Base-by-base conservation (phyloP, 1,139 yeast genomes). In the Hemisphaericaspora xylanilytica region DNA sequence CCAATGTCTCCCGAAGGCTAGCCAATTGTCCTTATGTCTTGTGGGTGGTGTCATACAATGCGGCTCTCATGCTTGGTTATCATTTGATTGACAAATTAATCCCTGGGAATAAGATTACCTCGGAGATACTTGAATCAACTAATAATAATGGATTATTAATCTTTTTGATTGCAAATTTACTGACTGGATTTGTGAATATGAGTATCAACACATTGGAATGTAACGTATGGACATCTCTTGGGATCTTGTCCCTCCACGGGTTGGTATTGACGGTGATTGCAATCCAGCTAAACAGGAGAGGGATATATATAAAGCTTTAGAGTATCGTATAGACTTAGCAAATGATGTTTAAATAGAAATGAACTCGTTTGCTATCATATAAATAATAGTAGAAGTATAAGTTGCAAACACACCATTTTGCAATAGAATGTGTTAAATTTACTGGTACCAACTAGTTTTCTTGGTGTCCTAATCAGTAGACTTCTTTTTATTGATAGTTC, bases 11-110 rank as follows among this genome's bases (percentile, higher is more conserved):
- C 2, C 75, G 99, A 56, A 75, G 97, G 51, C 70, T 90, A 50
- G 97, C 97, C 1, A 92, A 92, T 55, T 61, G 87, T 11, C 81
- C 95, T 0, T 92, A 92, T 51, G 85, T 88, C 4, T 56, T 85
- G 15, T 87, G 96, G 96, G 89, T 86, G 2, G 83, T 82, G n/a
- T 76, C 94, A 0, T 89, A 81, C 63, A 92, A 90, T 58, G 64
- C 87, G 2, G 73, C 53, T 11, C 52, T 59, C 24, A 48, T 63
- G 22, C 45, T 62, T 16, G 51, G 55, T 2, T 62, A 59, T 38
- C 44, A 57, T 27, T 29, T 61, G 12, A 49, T 57, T 21, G 56
- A 53, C 26, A 36, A 41, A 15, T 16, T 51, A 2, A 24, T 49
- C 5, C 46, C 48, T 3, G 33, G 39, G 24, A n/a, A 30, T 26